Conservation (phyloP, 2,329 filamentous ascomycete genomes). For the Fusarium nanum region DNA sequence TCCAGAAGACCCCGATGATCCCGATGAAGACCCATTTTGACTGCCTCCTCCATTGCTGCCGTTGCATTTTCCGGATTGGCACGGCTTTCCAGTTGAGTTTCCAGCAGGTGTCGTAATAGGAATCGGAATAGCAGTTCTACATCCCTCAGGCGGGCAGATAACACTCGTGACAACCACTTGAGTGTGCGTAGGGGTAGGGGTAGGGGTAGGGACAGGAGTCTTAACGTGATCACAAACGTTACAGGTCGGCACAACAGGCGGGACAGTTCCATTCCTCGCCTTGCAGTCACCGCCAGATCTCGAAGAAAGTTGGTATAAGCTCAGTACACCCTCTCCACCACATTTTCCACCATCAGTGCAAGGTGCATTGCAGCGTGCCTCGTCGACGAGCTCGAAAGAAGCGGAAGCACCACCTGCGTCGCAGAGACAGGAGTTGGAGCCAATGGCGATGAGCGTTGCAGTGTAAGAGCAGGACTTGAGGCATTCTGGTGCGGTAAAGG, state of each 20-base stretch:
- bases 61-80: constrained; percentile 13
- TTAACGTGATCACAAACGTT: constrained; percentile 2
- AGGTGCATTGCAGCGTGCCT: constrained; percentile 31
- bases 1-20: neutral
- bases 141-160: constrained; percentile 24
- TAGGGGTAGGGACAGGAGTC: neutral
- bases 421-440: constrained; percentile 42
- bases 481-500: constrained; percentile 31
- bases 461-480: constrained; percentile 17
- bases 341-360: constrained; percentile 44
- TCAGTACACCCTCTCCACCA: constrained; percentile 39
- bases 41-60: neutral
- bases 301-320: constrained; percentile 29
- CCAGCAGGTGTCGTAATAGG: constrained; percentile 12
- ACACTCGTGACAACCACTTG: neutral
- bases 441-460: constrained; percentile 42
- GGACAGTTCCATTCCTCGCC: neutral
- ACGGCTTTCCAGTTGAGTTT: constrained; percentile 23
- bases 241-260: constrained; percentile 20
- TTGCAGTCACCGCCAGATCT: neutral
- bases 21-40: neutral
- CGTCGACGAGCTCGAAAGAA: constrained; percentile 30
- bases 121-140: neutral
- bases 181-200: neutral
- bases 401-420: constrained; percentile 11